Evolutionary conservation across 495 filamentous ascomycete species (phyloP), one percentile per base, ranked within the genome.

Genomic region (Letharia lupina): DNA sequence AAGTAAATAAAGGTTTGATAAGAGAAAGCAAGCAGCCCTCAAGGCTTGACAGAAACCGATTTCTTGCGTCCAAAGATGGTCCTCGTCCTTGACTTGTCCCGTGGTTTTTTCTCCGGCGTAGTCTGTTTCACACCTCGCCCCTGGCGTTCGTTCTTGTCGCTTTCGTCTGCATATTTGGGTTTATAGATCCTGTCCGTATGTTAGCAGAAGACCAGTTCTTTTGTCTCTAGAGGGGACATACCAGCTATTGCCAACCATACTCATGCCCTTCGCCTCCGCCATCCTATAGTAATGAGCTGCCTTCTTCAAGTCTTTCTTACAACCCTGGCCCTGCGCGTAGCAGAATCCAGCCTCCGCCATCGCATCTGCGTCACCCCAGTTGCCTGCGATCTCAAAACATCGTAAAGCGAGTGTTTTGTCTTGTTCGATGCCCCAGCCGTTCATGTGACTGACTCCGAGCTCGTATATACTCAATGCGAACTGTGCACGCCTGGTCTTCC

Each of bases 171-270:
- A 75, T 96, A 96, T 73, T 96, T 96, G 44, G 89, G 79, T 72
- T 96, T 96, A 79, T 96, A 91, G 71, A 96, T 96, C 91, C 91
- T 96, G 39, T 50, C 11, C 40, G 42, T 10, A 48, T 12, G 61
- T 67, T 54, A 61, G 66, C 65, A 47, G 10, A 42, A 12, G 16
- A 9, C 28, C 37, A 33, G 23, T 59, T 20, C 11, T 45, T 63
- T n/a, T 18, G 31, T 16, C 16, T 10, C 23, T 62, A 37, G 31
- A 56, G 39, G n/a, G 56, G 61, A 82, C 90, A 62, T 81, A 96
- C 94, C 94, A 98, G 79, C 89, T 94, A 75, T 97, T 98, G 48
- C 94, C 94, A 57, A 96, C 89, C 91, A 98, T 98, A 73, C 85
- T 95, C 81, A 96, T 91, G 18, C 94, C 94, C 78, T 93, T 93